Evolutionary conservation across 2,329 filamentous ascomycete species (phyloP), one percentile per base, ranked within the genome.

Genomic region (Exophiala calicioides): DNA sequence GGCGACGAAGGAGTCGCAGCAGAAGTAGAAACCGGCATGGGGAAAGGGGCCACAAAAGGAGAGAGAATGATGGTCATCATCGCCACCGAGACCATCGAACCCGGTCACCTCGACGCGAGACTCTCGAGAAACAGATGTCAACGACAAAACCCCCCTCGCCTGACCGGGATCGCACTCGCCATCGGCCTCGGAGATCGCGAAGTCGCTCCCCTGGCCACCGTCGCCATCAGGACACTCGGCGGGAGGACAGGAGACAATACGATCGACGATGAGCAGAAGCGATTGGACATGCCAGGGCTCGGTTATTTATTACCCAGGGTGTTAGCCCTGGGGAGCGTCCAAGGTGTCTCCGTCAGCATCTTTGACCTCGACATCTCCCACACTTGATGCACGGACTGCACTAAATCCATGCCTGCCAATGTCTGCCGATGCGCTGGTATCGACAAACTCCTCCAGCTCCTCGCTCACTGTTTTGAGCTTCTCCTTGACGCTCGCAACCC

Each of bases 391-490:
- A 27, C 45, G 48, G 5, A 36, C 44, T 23, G 26, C 45, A 21
- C 44, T 34, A 5, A 21, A 15, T 9, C 43, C 43, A 12, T 46
- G 48, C 30, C 43, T 47, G 3, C 33, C 34, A n/a, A 57, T 57
- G 29, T 95, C 90, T 12, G 93, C 90, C 0, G 88, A 85, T 56
- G 86, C 77, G 61, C 90, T 96, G 19, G 90, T 85, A 60, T 95
- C 89, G 20, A 95, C 85, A 67, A 97, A 97, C 58, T 97, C 93
- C 66, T 97, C 93, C 46, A 97, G 72, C 71, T 97, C 93, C 65
- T 97, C 90, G 54, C 89, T 95, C 2, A 96, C 88, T 2, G 90
- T 96, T 72, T 94, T 95, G 45, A 98, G 73, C 70, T 97, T 97
- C 70, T 97, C 93, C 66, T 91, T 94, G 29, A 97, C 91, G 30